Percentiles rank a stretch among this genome's conserved stretches.
phyloP scores from a whole-genome alignment of 176 grass and related monocot species.

The Musa acuminata region DNA sequence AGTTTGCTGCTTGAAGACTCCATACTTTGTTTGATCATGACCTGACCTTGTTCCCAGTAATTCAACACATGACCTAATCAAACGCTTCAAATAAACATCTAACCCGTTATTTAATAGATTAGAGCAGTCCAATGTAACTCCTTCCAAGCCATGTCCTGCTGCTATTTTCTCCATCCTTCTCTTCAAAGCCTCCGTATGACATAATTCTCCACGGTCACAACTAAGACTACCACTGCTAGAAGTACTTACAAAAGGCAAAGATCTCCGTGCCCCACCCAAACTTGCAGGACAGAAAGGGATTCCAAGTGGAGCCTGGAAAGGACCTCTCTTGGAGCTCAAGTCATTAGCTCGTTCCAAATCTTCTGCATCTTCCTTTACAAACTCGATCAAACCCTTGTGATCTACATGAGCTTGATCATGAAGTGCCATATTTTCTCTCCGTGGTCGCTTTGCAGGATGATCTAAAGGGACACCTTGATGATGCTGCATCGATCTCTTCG shows the following conservation, averaged over 20 bases:
- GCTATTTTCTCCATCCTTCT: constrained; percentile 62
- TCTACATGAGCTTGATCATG: neutral
- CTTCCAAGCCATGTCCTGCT: constrained; percentile 58
- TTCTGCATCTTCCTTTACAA: neutral
- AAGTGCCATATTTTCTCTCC: neutral
- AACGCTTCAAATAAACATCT: constrained; percentile 60
- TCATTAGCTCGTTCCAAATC: constrained; percentile 17
- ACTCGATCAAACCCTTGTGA: neutral
- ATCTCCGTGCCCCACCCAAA: constrained; percentile 37
- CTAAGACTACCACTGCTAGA: constrained; percentile 13
- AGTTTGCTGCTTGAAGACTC: constrained; percentile 11
- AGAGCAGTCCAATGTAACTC: constrained; percentile 56
- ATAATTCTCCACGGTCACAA: constrained; percentile 46
- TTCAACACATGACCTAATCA: constrained; percentile 58
- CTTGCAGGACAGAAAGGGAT: constrained; percentile 53
- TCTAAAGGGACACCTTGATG: constrained; percentile 28
- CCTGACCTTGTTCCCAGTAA: constrained; percentile 44
- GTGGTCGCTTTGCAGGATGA: neutral
- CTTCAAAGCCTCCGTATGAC: constrained; percentile 41
- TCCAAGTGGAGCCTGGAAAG: constrained; percentile 56
- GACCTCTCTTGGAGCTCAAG: constrained; percentile 12
- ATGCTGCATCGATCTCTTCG: constrained; percentile 34
- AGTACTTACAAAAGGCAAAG: constrained; percentile 23
- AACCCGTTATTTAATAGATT: constrained; percentile 70
- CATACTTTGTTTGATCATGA: constrained; percentile 7